Conservation (phyloP, 2,329 filamentous ascomycete genomes). For the Trichoderma sp. region DNA sequence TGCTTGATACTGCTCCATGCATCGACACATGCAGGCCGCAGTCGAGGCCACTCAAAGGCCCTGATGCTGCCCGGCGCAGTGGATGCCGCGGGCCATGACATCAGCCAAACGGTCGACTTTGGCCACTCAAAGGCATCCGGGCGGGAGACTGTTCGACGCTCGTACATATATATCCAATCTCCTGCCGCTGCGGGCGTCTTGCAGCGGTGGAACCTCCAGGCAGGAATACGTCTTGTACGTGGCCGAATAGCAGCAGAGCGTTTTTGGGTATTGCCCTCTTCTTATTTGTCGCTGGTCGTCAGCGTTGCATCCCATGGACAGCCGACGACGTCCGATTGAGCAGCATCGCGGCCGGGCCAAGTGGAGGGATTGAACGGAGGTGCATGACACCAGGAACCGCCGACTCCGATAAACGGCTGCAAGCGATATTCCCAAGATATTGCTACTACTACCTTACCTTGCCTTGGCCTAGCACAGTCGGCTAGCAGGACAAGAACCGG, state of each 20-base stretch:
- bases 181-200: slow-evolving; percentile 10
- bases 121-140: slow-evolving; percentile 4
- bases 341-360: not conserved
- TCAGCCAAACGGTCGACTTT: not conserved
- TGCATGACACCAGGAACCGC: slow-evolving; percentile 20
- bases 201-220: slow-evolving; percentile 20
- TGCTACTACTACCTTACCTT: not conserved
- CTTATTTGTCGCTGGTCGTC: not conserved
- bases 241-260: slow-evolving; percentile 18
- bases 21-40: slow-evolving; percentile 21
- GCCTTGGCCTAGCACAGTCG: not conserved
- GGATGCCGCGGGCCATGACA: slow-evolving; percentile 20
- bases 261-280: not conserved
- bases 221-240: slow-evolving; percentile 25
- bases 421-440: slow-evolving; percentile 2
- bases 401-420: slow-evolving; percentile 24
- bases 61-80: not conserved
- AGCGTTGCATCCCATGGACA: slow-evolving; percentile 5
- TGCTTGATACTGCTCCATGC: not conserved
- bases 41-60: slow-evolving; percentile 16
- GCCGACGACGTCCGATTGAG: slow-evolving; percentile 8
- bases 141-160: not conserved
- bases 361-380: not conserved
- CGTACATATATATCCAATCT: not conserved
- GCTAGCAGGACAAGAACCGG: slow-evolving; percentile 12